These are phyloP conservation scores for Teunomyces stri DNA, from an alignment of 805 yeast genomes.

Conservation along the genomic window DNA sequence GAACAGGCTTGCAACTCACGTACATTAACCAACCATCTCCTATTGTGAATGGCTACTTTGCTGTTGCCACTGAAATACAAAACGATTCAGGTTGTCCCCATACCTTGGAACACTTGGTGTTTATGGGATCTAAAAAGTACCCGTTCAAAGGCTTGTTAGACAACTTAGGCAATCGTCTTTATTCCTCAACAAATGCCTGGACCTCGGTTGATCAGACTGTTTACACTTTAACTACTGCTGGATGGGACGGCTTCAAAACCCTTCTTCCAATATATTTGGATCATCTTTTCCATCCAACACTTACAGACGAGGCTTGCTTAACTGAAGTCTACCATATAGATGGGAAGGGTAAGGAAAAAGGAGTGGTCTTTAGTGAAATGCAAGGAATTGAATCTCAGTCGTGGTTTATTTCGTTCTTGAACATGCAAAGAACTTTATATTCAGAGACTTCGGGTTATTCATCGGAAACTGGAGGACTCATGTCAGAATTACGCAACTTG, in stretches of 20 bases:
- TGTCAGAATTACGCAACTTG: slow-evolving; percentile 69
- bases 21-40: slow-evolving; percentile 81
- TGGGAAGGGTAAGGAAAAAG: slow-evolving; percentile 86
- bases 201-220: slow-evolving; percentile 95
- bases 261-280: slow-evolving; percentile 87
- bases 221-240: slow-evolving; percentile 87
- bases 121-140: slow-evolving; percentile 87
- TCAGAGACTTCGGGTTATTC: slow-evolving; percentile 72
- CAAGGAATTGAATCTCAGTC: slow-evolving; percentile 84
- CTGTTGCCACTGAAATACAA: slow-evolving; percentile 88
- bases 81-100: slow-evolving; percentile 94
- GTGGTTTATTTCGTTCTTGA: slow-evolving; percentile 61
- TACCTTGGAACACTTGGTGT: slow-evolving; percentile 88
- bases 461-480: slow-evolving; percentile 91
- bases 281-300: slow-evolving; percentile 78
- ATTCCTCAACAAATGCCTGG: slow-evolving; percentile 93
- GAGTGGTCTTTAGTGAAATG: slow-evolving; percentile 97
- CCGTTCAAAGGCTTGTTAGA: slow-evolving; percentile 93
- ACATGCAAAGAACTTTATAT: slow-evolving; percentile 57
- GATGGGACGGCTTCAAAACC: slow-evolving; percentile 90
- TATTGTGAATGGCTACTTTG: slow-evolving; percentile 87
- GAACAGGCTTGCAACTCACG: slow-evolving; percentile 82
- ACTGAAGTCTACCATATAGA: slow-evolving; percentile 96
- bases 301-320: slow-evolving; percentile 84
- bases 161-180: slow-evolving; percentile 77